These are phyloP conservation scores for Microdochium trichocladiopsis DNA, from an alignment of 2,329 filamentous ascomycete genomes.

Conservation along the genomic window DNA sequence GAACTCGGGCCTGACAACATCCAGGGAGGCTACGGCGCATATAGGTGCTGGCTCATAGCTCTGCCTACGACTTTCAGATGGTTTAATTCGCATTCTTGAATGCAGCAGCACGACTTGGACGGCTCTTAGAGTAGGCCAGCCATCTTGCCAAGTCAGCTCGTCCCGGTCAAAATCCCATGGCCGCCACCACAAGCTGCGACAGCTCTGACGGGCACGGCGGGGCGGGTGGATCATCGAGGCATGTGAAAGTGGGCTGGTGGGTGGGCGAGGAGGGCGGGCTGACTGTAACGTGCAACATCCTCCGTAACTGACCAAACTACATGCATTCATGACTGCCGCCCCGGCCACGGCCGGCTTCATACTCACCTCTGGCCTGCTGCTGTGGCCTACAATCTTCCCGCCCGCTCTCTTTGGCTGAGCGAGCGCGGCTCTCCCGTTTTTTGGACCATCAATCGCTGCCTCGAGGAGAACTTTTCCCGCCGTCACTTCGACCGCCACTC, in stretches of 20 bases:
- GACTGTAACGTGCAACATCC: neutral
- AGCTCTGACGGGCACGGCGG: neutral
- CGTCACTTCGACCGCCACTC: neutral
- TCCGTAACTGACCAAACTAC: neutral
- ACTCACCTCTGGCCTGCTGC: neutral
- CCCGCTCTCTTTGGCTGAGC: too few species aligned
- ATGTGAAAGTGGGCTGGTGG: constrained; percentile 5
- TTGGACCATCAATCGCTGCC: neutral
- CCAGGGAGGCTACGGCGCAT: too few species aligned
- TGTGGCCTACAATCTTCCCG: neutral
- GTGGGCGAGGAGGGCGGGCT: neutral
- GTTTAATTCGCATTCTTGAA: too few species aligned
- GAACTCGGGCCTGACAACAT: too few species aligned
- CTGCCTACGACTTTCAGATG: too few species aligned
- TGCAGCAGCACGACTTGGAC: too few species aligned
- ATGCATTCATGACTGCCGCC: neutral
- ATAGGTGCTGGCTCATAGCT: too few species aligned
- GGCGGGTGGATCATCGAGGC: neutral
- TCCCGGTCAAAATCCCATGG: too few species aligned
- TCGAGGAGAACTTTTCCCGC: neutral
- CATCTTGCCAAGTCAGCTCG: too few species aligned
- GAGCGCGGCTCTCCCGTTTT: neutral
- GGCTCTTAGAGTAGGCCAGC: too few species aligned
- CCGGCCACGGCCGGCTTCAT: neutral
- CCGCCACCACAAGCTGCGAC: too few species aligned